Conservation (phyloP, 1,284 basidiomycete genomes). For the Neolentinus lepideus region DNA sequence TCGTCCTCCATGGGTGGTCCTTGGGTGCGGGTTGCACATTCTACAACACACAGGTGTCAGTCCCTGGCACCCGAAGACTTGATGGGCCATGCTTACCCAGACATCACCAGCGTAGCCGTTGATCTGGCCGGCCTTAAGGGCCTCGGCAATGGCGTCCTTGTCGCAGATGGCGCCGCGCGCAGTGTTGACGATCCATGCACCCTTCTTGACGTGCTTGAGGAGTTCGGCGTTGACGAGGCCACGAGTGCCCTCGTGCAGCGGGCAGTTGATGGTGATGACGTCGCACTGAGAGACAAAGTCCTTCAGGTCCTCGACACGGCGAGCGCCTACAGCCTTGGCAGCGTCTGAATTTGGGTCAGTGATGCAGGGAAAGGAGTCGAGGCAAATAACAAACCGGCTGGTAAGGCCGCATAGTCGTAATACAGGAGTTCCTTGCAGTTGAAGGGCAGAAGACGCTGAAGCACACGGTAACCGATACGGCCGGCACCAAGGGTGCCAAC, state of each 20-base stretch:
- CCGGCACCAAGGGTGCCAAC: constrained; percentile 86
- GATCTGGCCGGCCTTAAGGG: constrained; percentile 75
- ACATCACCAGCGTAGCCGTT: constrained; percentile 66
- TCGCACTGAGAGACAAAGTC: constrained; percentile 73
- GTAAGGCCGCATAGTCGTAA: constrained; percentile 86
- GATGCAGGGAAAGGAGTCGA: background rate
- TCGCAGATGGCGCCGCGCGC: constrained; percentile 92
- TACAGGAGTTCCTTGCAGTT: constrained; percentile 89
- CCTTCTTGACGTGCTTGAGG: constrained; percentile 87
- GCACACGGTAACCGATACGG: constrained; percentile 85
- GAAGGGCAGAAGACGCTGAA: constrained; percentile 85
- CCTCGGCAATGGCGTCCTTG: constrained; percentile 72
- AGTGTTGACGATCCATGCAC: constrained; percentile 90
- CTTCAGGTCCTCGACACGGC: constrained; percentile 78
- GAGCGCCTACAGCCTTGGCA: constrained; percentile 63
- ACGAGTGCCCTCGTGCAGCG: constrained; percentile 83
- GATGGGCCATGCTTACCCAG: constrained; percentile 21
- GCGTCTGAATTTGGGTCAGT: constrained; percentile 36
- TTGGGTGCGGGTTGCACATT: constrained; percentile 81
- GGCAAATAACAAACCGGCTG: constrained; percentile 37
- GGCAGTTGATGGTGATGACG: constrained; percentile 86
- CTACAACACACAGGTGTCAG: constrained; percentile 14
- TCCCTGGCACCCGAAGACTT: background rate
- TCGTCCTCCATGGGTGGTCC: constrained; percentile 83
- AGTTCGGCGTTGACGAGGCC: constrained; percentile 81